Base-by-base conservation (phyloP, 768 basidiomycete genomes). In the Phlebiopsis flavidoalba region DNA sequence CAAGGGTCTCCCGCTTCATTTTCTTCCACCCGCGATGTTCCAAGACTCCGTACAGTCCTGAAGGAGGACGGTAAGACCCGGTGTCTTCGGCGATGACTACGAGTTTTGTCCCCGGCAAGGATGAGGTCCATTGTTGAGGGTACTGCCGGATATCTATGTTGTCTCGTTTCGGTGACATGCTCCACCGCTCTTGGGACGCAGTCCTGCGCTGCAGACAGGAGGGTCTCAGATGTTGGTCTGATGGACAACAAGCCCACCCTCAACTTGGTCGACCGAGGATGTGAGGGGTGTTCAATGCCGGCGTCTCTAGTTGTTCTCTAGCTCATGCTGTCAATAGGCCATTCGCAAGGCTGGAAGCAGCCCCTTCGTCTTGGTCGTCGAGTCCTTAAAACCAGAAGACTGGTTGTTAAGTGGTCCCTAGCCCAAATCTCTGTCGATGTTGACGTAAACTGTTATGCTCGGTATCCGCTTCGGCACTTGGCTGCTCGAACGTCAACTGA, bases 21-120 rank as follows among this genome's bases (percentile, higher is more conserved):
- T 94, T 94, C 76, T 93, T n/a, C 91, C 5, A 94, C 93, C 5
- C 89, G n/a, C n/a, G n/a, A n/a, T n/a, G 93, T 46, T 84, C 93
- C 35, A 95, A 95, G 74, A 89, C 94, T 3, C 93, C 93, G 26
- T 93, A 84, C 75, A 87, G n/a, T 95, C 70, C 83, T 93, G 63
- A 83, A 88, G 68, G 86, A 85, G 67, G 85, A 93, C 66, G 86
- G 91, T 11, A 73, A 81, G 66, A 78, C 81, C 46, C 81, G 76
- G 59, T 85, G n/a, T 80, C 77, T 93, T 85, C 68, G 87, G 79
- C 22, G 83, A 80, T 22, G 79, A 79, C 64, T 95, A 95, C 74
- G 73, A 86, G 73, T 95, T n/a, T 95, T 69, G 77, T 84, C 1
- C 91, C 92, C 7, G 91, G 91, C 31, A 92, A 90, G 73, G 92